Percentiles rank a stretch among this genome's conserved stretches.
phyloP scores from a whole-genome alignment of 441 rosid species.

The Pelargonium fulgidum region DNA sequence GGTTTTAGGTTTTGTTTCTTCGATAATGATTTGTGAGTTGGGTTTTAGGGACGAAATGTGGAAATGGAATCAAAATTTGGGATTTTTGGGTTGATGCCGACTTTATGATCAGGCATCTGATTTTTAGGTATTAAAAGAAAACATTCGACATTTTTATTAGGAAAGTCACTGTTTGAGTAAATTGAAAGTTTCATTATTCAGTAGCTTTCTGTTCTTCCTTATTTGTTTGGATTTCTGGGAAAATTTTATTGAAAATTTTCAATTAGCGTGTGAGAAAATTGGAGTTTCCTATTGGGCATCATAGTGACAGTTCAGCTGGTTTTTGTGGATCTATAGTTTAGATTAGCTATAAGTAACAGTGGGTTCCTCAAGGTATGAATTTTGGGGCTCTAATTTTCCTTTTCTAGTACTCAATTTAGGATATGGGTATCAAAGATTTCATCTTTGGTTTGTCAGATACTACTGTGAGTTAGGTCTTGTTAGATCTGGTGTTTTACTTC shows the following conservation, averaged over 20 bases:
- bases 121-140: background rate
- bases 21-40: background rate
- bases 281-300: background rate
- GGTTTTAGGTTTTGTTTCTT: constrained; percentile 19
- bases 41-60: constrained; percentile 14
- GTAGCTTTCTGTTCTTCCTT: background rate
- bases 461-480: constrained; percentile 10
- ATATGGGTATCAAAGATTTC: constrained; percentile 12
- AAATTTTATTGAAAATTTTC: background rate
- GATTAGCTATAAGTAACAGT: background rate
- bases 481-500: constrained; percentile 23
- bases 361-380: constrained; percentile 9
- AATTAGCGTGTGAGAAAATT: background rate
- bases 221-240: background rate
- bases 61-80: constrained; percentile 8
- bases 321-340: background rate
- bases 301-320: constrained; percentile 12
- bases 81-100: constrained; percentile 12
- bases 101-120: constrained; percentile 10
- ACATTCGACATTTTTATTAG: background rate
- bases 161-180: background rate
- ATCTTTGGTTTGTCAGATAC: constrained; percentile 19
- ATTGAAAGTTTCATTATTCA: background rate
- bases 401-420: constrained; percentile 21
- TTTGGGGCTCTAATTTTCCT: constrained; percentile 2